These are phyloP conservation scores for Iris pallida DNA, from an alignment of 116 monocot species.

Conservation along the genomic window DNA sequence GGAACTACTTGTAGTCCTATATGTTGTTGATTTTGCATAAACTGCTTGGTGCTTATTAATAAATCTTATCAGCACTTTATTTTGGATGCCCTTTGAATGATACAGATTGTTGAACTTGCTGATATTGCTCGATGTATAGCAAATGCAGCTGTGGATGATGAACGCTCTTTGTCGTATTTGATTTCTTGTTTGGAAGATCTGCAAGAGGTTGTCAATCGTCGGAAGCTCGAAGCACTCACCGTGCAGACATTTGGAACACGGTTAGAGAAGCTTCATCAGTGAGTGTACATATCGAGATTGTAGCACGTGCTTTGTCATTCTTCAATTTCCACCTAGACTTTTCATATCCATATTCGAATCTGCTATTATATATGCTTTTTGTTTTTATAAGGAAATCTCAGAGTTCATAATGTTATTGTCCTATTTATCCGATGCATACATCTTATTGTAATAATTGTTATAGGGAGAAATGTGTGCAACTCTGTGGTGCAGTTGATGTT, in stretches of 20 bases:
- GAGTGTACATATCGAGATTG: slow-evolving; percentile 10
- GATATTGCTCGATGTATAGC: slow-evolving; percentile 96
- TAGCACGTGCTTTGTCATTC: slow-evolving; percentile 1
- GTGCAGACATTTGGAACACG: slow-evolving; percentile 97
- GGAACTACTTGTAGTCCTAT: no score
- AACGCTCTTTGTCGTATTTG: slow-evolving; percentile 57
- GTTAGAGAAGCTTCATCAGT: slow-evolving; percentile 95
- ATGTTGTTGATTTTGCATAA: no score
- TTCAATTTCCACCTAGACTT: not conserved
- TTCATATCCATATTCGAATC: not conserved
- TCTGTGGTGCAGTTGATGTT: slow-evolving; percentile 82
- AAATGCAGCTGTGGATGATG: slow-evolving; percentile 73
- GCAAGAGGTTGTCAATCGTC: slow-evolving; percentile 82
- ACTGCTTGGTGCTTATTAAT: no score
- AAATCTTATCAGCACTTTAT: no score
- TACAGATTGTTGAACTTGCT: slow-evolving; percentile 88
- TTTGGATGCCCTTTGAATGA: not conserved
- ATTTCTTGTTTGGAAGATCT: slow-evolving; percentile 93
- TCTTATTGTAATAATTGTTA: slow-evolving; percentile 16
- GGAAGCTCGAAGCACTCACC: slow-evolving; percentile 89
- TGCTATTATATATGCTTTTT: not conserved
- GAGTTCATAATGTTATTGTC: not conserved
- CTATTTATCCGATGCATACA: not conserved
- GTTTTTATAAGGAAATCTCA: not conserved
- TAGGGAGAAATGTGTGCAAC: slow-evolving; percentile 95